Percentiles rank a stretch among this genome's conserved stretches.
These are phyloP conservation scores for Nitzschia palea DNA, from an alignment of 108 stramenopile genomes.

Conservation along the genomic window DNA sequence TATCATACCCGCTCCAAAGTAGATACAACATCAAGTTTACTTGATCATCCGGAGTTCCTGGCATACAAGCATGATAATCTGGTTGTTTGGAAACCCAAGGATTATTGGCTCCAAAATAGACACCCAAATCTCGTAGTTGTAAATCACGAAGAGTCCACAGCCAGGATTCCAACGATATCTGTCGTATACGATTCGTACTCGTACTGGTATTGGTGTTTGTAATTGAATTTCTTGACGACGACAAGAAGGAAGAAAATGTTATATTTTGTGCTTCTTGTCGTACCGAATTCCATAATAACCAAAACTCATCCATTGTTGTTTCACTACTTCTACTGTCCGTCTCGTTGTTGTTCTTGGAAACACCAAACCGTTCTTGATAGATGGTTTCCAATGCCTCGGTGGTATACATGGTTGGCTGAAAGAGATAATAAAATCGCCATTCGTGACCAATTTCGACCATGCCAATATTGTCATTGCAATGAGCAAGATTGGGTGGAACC, in stretches of 20 bases:
- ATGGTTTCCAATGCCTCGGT: not conserved
- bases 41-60: conserved; percentile 37
- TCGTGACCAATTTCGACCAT: conserved; percentile 22
- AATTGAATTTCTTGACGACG: not conserved
- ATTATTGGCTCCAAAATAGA: conserved; percentile 37
- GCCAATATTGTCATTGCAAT: conserved; percentile 37
- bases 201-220: too few relatives aligned
- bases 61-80: conserved; percentile 41
- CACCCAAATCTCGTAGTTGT: conserved; percentile 23
- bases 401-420: conserved; percentile 22
- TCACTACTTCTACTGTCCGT: not conserved
- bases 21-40: conserved; percentile 19
- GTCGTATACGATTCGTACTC: too few relatives aligned
- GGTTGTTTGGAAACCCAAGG: conserved; percentile 22
- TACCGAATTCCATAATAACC: conserved; percentile 2
- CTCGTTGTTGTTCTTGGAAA: not conserved
- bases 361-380: conserved; percentile 1
- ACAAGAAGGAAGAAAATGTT: not conserved
- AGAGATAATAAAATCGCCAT: conserved; percentile 31
- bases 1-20: conserved; percentile 8
- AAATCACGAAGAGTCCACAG: conserved; percentile 7
- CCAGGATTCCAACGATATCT: conserved; percentile 2
- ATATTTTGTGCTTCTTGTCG: not conserved
- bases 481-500: conserved; percentile 1
- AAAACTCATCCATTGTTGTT: not conserved